phyloP scores from a whole-genome alignment of 345 rosid genomes.

The Hibiscus tridactylites region DNA sequence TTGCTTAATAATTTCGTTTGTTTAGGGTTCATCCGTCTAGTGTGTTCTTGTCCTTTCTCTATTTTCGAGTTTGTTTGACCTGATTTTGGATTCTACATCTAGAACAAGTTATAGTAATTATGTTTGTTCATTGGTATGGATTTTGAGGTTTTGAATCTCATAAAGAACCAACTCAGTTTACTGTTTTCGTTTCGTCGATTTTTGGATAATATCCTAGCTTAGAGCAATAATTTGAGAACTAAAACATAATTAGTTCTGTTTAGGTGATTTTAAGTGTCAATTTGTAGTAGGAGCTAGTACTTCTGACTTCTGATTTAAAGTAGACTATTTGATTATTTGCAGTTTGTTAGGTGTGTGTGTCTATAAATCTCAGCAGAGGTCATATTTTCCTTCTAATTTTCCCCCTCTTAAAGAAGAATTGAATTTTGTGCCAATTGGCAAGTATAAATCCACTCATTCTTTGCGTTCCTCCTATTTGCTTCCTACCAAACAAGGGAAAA shows the following conservation, averaged over 20 bases:
- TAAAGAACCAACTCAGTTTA: not conserved
- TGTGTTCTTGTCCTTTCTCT: not conserved
- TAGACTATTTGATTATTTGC: not conserved
- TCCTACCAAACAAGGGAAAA: not conserved
- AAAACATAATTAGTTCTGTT: not conserved
- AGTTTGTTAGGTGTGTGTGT: not conserved
- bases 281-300: not conserved
- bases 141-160: not conserved
- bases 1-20: not conserved
- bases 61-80: not conserved
- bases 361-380: not conserved
- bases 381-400: not conserved
- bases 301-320: not conserved
- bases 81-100: not conserved
- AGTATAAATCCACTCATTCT: too few species aligned
- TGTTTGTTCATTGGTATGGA: not conserved
- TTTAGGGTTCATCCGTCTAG: not conserved
- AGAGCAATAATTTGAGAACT: not conserved
- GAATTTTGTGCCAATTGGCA: not conserved
- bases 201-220: not conserved
- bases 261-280: not conserved
- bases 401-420: not conserved
- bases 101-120: too few species aligned
- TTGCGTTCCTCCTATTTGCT: not conserved
- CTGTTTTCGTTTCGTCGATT: not conserved